Percentiles rank a stretch among this genome's conserved stretches.
Conservation (phyloP, 73 alveolate species). For the Tetrahymena thermophila region DNA sequence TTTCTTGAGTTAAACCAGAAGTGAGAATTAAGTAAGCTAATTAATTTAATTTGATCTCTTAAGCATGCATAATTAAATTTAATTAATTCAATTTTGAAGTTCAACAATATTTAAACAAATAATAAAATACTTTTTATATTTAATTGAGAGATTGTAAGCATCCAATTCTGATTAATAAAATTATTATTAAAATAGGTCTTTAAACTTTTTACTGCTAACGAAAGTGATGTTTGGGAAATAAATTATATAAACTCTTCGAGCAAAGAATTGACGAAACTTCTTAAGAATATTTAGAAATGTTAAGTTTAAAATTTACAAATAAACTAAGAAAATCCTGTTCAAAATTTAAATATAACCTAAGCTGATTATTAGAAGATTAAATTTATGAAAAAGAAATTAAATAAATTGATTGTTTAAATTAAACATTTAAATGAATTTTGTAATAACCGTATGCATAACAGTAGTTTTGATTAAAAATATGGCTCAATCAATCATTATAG, state of each 20-base stretch:
- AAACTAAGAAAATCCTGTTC: slow-evolving; percentile 14
- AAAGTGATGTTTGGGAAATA: slow-evolving; percentile 47
- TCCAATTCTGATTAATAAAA: too few species aligned
- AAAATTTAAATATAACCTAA: not conserved
- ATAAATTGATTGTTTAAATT: slow-evolving; percentile 12
- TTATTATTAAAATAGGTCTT: slow-evolving; percentile 1
- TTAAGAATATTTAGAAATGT: not conserved
- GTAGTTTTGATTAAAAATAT: slow-evolving; percentile 41
- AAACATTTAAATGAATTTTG: slow-evolving; percentile 31
- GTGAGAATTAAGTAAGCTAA: not conserved
- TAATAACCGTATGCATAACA: slow-evolving; percentile 22
- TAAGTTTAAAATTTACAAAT: not conserved
- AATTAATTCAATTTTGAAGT: too few species aligned
- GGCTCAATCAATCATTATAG: slow-evolving; percentile 25
- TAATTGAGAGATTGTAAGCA: too few species aligned
- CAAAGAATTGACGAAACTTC: slow-evolving; percentile 16
- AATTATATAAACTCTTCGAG: slow-evolving; percentile 15
- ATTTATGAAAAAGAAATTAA: not conserved
- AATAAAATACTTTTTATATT: too few species aligned
- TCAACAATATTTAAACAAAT: too few species aligned
- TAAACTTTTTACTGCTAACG: slow-evolving; percentile 13
- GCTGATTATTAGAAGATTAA: not conserved
- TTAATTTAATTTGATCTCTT: too few species aligned
- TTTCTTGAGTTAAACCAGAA: not conserved
- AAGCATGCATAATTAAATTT: too few species aligned